Evolutionary conservation across 441 rosid species (phyloP).

Genomic region (Syzygium malaccense): DNA sequence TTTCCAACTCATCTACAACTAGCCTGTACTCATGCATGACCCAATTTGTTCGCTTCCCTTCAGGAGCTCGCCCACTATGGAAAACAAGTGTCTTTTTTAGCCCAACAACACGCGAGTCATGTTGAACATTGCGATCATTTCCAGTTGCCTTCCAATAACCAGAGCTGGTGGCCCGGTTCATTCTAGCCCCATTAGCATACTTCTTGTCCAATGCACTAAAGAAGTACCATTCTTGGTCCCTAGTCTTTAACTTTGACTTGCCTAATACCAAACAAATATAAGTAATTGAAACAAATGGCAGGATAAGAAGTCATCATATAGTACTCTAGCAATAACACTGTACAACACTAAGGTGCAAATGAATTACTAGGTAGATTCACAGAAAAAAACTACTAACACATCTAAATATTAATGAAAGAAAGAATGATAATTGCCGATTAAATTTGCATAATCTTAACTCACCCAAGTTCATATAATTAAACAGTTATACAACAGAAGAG

Average conservation of each 20-base stretch:
- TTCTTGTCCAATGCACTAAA: slow-evolving; percentile 77
- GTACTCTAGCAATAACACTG: background rate
- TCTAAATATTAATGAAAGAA: background rate
- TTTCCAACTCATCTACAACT: slow-evolving; percentile 55
- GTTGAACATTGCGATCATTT: slow-evolving; percentile 67
- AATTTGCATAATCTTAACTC: background rate
- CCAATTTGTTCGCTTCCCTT: slow-evolving; percentile 87
- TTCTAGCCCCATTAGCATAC: slow-evolving; percentile 79
- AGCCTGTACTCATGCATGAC: slow-evolving; percentile 97
- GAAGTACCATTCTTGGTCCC: slow-evolving; percentile 97
- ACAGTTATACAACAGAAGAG: background rate
- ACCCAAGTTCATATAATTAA: background rate
- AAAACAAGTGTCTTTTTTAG: slow-evolving; percentile 93
- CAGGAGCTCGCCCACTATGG: slow-evolving; percentile 85
- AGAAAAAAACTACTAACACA: background rate
- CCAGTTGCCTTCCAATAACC: slow-evolving; percentile 99
- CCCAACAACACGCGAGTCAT: slow-evolving; percentile 42
- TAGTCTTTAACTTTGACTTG: slow-evolving; percentile 62
- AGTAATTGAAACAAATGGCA: background rate
- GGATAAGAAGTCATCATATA: background rate
- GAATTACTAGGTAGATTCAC: background rate
- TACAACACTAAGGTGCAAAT: background rate
- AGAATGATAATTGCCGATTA: background rate
- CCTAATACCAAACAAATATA: slow-evolving; percentile 27
- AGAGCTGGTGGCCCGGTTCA: slow-evolving; percentile 74